Percentiles rank a stretch among this genome's conserved stretches.
These are phyloP conservation scores for Xerocomellus amylosporus DNA, from an alignment of 768 basidiomycete genomes.

Conservation along the genomic window DNA sequence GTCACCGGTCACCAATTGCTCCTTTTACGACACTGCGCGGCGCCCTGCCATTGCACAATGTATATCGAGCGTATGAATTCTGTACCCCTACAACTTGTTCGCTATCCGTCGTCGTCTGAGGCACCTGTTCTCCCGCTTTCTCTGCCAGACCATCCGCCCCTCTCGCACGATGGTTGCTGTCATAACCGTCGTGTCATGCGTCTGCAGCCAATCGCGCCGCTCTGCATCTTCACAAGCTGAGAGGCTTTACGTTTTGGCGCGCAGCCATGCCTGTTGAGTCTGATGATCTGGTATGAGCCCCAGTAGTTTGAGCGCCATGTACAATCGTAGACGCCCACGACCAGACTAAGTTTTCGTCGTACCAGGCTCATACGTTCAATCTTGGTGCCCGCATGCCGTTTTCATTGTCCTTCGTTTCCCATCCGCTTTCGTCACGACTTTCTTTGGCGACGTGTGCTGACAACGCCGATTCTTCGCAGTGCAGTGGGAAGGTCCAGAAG, in stretches of 20 bases:
- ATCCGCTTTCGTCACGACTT: constrained; percentile 16
- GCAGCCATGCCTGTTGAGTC: constrained; percentile 37
- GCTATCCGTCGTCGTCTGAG: constrained; percentile 34
- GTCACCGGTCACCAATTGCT: constrained; percentile 34
- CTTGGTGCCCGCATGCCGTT: neutral
- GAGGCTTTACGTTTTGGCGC: constrained; percentile 35
- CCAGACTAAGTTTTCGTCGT: constrained; percentile 17
- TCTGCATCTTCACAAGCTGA: constrained; percentile 33
- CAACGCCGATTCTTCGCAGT: constrained; percentile 43
- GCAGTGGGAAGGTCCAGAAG: constrained; percentile 70
- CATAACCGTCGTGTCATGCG: constrained; percentile 34
- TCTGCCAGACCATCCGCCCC: constrained; percentile 33
- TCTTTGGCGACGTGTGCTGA: constrained; percentile 26
- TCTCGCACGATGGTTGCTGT: constrained; percentile 31
- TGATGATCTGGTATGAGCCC: constrained; percentile 35
- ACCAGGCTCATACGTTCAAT: constrained; percentile 1
- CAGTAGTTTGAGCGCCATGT: constrained; percentile 31
- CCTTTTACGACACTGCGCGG: constrained; percentile 28
- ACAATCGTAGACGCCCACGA: constrained; percentile 23
- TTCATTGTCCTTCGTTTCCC: constrained; percentile 10
- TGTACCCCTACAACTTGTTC: constrained; percentile 37
- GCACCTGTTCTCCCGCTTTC: constrained; percentile 28
- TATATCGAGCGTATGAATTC: constrained; percentile 38
- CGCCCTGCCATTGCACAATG: constrained; percentile 29
- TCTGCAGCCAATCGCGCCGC: constrained; percentile 19